Evolutionary conservation across 345 rosid species (phyloP), one percentile per base, ranked within the genome.

Genomic region (Aquilaria yunnanensis): DNA sequence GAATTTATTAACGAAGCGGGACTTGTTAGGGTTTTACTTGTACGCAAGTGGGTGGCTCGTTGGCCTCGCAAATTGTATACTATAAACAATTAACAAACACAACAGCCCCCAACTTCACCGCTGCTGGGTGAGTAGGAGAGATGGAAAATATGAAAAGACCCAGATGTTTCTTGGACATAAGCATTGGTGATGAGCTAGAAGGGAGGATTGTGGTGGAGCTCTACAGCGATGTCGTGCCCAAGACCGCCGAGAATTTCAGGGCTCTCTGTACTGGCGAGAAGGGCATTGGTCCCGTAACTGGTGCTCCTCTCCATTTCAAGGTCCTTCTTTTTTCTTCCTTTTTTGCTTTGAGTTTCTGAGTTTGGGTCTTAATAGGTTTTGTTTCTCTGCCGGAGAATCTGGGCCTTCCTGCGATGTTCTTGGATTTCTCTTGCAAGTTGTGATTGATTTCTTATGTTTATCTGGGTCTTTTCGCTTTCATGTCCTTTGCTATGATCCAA

Each of bases 241-340:
- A 70, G 68, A 94, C 99, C 29, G 96, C 96, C 2, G 90, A 85
- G 72, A 94, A 94, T 77, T 94, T 94, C 77, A 78, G 99, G 63
- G 86, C 95, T 45, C 93, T 94, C 51, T 94, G 99, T 67, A 88
- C 93, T 37, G 96, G 99, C 0, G 93, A 91, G 74, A 94, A 82
- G 78, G 99, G 96, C 79, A 70, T 85, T 70, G 99, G 88, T 2
- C 88, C 96, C 32, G 70, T 72, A 64, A 85, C 97, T 6, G 85
- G 77, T 12, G 85, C 67, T 13, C 90, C 93, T 65, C 96, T 94
- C 61, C 97, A 94, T 67, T 89, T 79, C 79, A 94, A 94, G 96
- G 97, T 87, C 66, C 63, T 31, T 32, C 31, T 59, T 45, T 50
- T 1, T 47, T 32, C 54, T 5, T 57, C 57, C 12, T 56, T 52